Conservation (phyloP, 768 basidiomycete genomes). For the Porpolomopsis calyptriformis region DNA sequence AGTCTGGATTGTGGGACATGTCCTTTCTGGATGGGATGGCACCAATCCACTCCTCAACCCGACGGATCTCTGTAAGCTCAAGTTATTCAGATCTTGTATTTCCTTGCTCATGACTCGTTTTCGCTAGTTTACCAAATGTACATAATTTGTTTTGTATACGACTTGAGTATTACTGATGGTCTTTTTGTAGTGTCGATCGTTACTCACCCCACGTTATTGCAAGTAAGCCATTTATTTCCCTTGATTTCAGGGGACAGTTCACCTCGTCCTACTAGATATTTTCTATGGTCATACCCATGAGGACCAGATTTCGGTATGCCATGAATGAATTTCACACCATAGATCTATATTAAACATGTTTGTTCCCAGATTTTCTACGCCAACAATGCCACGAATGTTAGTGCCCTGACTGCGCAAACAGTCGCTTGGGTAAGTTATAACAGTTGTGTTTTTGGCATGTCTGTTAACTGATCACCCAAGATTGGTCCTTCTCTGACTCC, state of each 20-base stretch:
- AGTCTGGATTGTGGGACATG: slow-evolving; percentile 54
- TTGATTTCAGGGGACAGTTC: slow-evolving; percentile 6
- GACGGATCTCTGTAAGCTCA: slow-evolving; percentile 53
- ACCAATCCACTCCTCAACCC: slow-evolving; percentile 52
- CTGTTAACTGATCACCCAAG: slow-evolving; percentile 23
- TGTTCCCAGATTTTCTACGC: slow-evolving; percentile 51
- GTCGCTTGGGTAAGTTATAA: slow-evolving; percentile 28
- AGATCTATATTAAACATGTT: neutral
- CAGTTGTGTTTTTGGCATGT: neutral
- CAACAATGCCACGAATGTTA: slow-evolving; percentile 58
- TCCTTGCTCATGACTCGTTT: slow-evolving; percentile 1
- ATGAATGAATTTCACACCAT: slow-evolving; percentile 6
- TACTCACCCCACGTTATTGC: slow-evolving; percentile 71
- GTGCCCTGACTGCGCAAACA: slow-evolving; percentile 43
- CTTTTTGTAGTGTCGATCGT: slow-evolving; percentile 49
- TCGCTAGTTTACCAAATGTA: slow-evolving; percentile 32
- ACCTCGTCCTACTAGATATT: slow-evolving; percentile 34
- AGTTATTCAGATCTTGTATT: neutral
- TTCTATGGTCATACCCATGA: slow-evolving; percentile 75
- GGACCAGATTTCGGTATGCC: slow-evolving; percentile 55
- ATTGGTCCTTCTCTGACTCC: slow-evolving; percentile 64
- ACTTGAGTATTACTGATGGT: neutral
- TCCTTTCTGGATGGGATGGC: slow-evolving; percentile 53
- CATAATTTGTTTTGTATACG: slow-evolving; percentile 9
- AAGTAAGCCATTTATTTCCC: slow-evolving; percentile 31